Base-by-base conservation (phyloP, 371 early-diverging fungal species). In the Nosema muscidifuracis region DNA sequence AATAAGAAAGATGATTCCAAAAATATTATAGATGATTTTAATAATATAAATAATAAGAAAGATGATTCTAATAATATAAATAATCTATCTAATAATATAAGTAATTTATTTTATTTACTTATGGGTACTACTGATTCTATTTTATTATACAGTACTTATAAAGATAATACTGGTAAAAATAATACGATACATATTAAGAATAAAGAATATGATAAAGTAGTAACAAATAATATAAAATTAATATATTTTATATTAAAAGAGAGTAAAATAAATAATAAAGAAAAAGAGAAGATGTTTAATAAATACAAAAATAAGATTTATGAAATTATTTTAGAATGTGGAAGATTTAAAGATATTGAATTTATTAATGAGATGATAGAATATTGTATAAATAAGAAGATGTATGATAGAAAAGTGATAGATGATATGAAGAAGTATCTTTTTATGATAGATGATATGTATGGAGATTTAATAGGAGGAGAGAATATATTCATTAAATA, bases 161-260 rank as follows among this genome's bases (percentile, higher is more conserved):
- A 47, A 47, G 47, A 47, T 47, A 20, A 6, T 12, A 47, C 20
- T 12, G n/a, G n/a, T 6, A 47, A 20, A n/a, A 47, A 47, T n/a
- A 47, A 47, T 47, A 47, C 13, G 4, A n/a, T 47, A 47, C 47
- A 47, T 47, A n/a, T 47, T n/a, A 47, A 47, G n/a, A 47, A 47
- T n/a, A 47, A n/a, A 47, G 47, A 47, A 47, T 47, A 12, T 47
- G 12, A 47, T 47, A 47, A 47, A 20, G 47, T 47, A 6, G n/a
- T 47, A 12, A 47, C 47, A n/a, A 47, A 20, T 47, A 47, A 47
- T n/a, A 47, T n/a, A 10, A 47, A 47, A 12, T 47, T 47, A 47
- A 47, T 47, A 47, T 47, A 47, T 47, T 47, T n/a, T 20, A 6
- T 47, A 10, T n/a, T 47, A 12, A 47, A 47, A 47, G 47, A 47